These are phyloP conservation scores for Eucalyptus regnans DNA, from an alignment of 345 rosid genomes.

Conservation along the genomic window DNA sequence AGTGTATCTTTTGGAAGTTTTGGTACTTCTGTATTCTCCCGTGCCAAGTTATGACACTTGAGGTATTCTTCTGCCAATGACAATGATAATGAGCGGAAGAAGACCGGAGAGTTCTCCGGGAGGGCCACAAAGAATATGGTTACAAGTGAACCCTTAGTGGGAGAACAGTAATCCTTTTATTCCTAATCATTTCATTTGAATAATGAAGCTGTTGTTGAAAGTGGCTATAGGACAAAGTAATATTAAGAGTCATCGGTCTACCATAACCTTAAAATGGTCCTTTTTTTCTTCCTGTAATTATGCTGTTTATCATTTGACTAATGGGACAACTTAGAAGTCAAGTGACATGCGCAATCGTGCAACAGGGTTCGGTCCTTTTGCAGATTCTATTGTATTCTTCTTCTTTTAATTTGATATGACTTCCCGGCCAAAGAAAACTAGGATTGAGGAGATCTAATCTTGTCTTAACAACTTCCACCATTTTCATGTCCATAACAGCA, in stretches of 20 bases:
- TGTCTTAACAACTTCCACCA: background rate
- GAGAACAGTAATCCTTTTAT: background rate
- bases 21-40: too few relatives aligned
- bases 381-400: background rate
- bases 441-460: background rate
- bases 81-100: background rate
- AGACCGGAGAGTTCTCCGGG: background rate
- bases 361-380: background rate
- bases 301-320: background rate
- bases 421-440: background rate
- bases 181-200: background rate
- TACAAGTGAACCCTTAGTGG: background rate
- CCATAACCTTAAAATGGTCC: background rate
- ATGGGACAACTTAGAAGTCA: background rate
- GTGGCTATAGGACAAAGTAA: background rate
- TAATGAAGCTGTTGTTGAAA: background rate
- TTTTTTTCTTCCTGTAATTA: background rate
- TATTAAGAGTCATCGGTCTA: background rate
- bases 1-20: too few relatives aligned
- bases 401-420: background rate
- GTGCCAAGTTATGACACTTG: too few relatives aligned
- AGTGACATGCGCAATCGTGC: background rate
- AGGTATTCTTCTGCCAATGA: too few relatives aligned
- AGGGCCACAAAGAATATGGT: background rate
- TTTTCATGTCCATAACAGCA: background rate